Evolutionary conservation across 352 stramenopile species (phyloP), one percentile per base, ranked within the genome.

Genomic region (Pythium aquatile): DNA sequence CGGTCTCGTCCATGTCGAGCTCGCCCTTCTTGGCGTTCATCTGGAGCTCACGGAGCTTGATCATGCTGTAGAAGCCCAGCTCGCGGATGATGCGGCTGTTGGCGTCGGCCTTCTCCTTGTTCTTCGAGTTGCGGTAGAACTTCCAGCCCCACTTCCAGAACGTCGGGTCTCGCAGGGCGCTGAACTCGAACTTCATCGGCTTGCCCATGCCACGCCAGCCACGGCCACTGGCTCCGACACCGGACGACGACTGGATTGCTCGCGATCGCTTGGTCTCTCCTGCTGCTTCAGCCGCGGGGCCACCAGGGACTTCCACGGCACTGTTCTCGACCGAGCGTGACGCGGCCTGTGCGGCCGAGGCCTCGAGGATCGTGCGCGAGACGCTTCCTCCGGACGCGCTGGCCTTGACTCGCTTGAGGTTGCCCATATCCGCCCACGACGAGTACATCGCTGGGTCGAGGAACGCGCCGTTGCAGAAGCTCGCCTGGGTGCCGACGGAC

Each of bases 121-220:
- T 91, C 66, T 90, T 93, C 33, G 76, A 87, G 63, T 92, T 93
- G 68, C 84, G 81, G 74, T 88, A 88, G 60, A 94, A 95, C 58
- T 93, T 83, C 42, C 88, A 74, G 14, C 87, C 87, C 87, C 87
- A 95, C 60, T 91, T 91, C 87, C 87, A 95, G 60, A 94, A 94
- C 61, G 85, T 85, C 46, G 87, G 81, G 66, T 95, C 87, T 26
- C 82, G 66, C 40, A 92, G 69, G n/a, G 87, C 85, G 5, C 78
- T 88, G 64, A 92, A 83, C 69, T 95, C 87, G 39, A 95, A 81
- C 53, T 90, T 88, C 70, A 95, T 90, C 57, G 83, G 85, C 65
- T 93, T 95, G 39, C 87, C 78, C 65, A 75, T n/a, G 52, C 53
- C 28, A 10, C 60, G 10, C 73, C 68, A 57, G 49, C 60, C 63